phyloP scores from a whole-genome alignment of 192 early-diverging fungal genomes.

The Allomyces javanicus region DNA sequence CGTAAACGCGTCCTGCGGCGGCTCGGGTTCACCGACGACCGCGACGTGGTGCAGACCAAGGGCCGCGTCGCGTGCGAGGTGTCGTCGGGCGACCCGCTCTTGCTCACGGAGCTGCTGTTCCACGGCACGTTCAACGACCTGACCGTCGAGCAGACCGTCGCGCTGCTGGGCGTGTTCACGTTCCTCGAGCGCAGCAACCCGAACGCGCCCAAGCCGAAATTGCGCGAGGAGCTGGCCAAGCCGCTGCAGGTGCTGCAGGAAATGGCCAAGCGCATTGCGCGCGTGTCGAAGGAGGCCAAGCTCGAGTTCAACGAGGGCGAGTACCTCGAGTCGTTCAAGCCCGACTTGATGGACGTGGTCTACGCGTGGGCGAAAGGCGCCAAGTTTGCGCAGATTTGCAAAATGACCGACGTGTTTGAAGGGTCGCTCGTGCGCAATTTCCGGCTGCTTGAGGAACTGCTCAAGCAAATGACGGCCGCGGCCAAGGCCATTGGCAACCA shows the following conservation, averaged over 20 bases:
- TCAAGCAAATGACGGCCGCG: conserved; percentile 74
- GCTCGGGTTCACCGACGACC: conserved; percentile 60
- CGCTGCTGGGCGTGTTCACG: conserved; percentile 78
- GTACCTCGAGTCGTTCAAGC: conserved; percentile 63
- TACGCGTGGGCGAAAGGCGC: conserved; percentile 76
- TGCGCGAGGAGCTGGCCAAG: conserved; percentile 54
- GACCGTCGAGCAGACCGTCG: conserved; percentile 61
- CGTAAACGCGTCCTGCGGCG: conserved; percentile 77
- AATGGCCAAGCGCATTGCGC: conserved; percentile 61
- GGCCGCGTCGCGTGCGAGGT: conserved; percentile 97
- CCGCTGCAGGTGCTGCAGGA: conserved; percentile 69
- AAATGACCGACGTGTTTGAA: conserved; percentile 88
- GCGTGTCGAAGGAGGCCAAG: conserved; percentile 74
- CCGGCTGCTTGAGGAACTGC: conserved; percentile 69
- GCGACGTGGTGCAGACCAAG: conserved; percentile 88
- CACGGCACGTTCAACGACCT: conserved; percentile 90
- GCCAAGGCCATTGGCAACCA: conserved; percentile 86
- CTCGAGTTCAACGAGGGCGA: conserved; percentile 69
- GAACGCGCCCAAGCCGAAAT: conserved; percentile 15
- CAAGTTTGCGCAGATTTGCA: conserved; percentile 82
- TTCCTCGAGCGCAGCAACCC: conserved; percentile 17
- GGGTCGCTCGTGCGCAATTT: conserved; percentile 80
- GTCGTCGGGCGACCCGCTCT: conserved; percentile 75
- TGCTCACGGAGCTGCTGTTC: conserved; percentile 93
- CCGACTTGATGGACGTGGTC: conserved; percentile 86